Base-by-base conservation (phyloP, 306 rosid genomes). In the Prunus mume region DNA sequence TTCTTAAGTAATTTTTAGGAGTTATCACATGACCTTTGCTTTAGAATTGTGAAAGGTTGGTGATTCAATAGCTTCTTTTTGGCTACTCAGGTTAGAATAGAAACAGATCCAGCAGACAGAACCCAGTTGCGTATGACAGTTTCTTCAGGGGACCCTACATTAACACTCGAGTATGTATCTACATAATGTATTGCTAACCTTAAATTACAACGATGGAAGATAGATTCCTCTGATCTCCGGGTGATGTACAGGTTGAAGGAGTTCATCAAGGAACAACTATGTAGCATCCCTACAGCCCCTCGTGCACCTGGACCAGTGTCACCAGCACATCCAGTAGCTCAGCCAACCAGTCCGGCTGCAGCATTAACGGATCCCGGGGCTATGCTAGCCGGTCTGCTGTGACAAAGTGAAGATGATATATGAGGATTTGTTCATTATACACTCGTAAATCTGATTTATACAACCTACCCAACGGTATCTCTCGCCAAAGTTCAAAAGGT, bases 21-120 rank as follows among this genome's bases (percentile, higher is more conserved):
- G n/a, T 13, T 50, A 11, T 30, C 63, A 38, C 55, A 50, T 41
- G 9, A 51, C 24, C 55, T 69, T 68, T 38, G 27, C 71, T 25
- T 34, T 38, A 60, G 60, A 74, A 45, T 58, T 62, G 51, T 45
- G 11, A 45, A 45, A 19, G 20, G 71, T 41, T 30, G 52, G 47
- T 68, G 57, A 68, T 56, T 76, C 76, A 14, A 10, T 55, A n/a
- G 68, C 34, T 22, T 41, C 27, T 49, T 73, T 69, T 73, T 68
- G 81, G 75, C 62, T 70, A 50, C 52, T 73, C 97, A 96, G 99
- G 68, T 74, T 65, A 83, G 99, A 88, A 79, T 96, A 74, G 99
- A 96, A 90, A 96, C 99, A 9, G 99, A 96, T 81, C 99, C 99
- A 68, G 97, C 99, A 15, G 99, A 96, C 86, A 88, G 99, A 83